Evolutionary conservation across 495 filamentous ascomycete species (phyloP), one percentile per base, ranked within the genome.

Genomic region (Aspergillus sclerotioniger): DNA sequence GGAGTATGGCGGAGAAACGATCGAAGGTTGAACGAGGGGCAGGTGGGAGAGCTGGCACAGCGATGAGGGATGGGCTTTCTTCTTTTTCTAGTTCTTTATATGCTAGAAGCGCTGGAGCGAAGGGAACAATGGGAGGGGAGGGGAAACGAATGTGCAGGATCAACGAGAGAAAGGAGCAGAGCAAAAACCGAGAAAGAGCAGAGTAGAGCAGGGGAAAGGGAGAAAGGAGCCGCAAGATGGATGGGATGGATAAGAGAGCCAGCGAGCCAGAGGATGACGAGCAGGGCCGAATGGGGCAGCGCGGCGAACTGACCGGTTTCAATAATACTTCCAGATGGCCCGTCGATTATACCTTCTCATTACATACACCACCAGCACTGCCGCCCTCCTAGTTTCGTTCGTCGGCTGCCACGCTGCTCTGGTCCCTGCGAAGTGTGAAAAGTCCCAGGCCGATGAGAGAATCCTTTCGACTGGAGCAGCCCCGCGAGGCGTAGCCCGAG

Each of bases 1-100:
- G 54, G 50, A 55, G 48, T 54, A 44, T 39, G 54, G 57, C 53
- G 55, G 64, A 63, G 53, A 53, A 59, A 48, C 17, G 54, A 44
- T 44, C 31, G 53, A 54, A 44, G n/a, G 25, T 47, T 43, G 29
- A 53, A 59, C 53, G 53, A 65, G 53, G 33, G 58, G 54, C 55
- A 51, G 46, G 55, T 51, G 10, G 55, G 46, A 44, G 21, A 21
- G 6, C 25, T 39, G 44, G 29, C 16, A 47, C 48, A 9, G 35
- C 45, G 35, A 35, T 45, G 20, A 20, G 9, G 37, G 37, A 8
- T 2, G 2, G 33, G 39, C 10, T 33, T 47, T 25, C 13, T 52
- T 58, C 35, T 31, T 44, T 39, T 57, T 58, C 29, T 56, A 39
- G 39, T 53, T 49, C n/a, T 59, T 60, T 45, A 31, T 53, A 44